A percentile compares a stretch with the other conserved stretches of the same genome.
Conservation (phyloP, 371 early-diverging fungal genomes). For the Mortierella sp. region DNA sequence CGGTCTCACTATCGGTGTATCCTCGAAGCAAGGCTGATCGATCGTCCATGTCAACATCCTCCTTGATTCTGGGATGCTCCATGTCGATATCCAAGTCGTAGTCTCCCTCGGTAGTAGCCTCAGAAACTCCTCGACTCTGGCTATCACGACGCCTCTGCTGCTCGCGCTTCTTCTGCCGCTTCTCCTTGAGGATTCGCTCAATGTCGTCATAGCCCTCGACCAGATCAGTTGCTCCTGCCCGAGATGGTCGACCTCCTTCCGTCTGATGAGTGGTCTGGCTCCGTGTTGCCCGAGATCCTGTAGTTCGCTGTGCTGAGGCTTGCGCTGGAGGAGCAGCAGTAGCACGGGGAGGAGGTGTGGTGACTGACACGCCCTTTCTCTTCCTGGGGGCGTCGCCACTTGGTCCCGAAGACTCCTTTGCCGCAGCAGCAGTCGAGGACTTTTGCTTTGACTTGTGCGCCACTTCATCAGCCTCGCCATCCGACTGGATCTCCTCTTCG, state of each 20-base stretch:
- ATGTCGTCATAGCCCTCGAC: constrained; percentile 47
- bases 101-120: constrained; percentile 17
- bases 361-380: neutral
- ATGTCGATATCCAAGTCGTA: neutral
- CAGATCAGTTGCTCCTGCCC: constrained; percentile 8
- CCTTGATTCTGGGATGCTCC: constrained; percentile 12
- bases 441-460: constrained; percentile 1
- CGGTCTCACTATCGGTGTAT: neutral
- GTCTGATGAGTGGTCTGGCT: constrained; percentile 10
- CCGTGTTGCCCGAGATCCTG: constrained; percentile 24
- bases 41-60: constrained; percentile 9
- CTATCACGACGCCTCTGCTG: constrained; percentile 21
- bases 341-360: neutral
- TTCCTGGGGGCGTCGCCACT: neutral
- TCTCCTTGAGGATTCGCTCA: constrained; percentile 41
- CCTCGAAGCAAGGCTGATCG: neutral
- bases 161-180: constrained; percentile 36
- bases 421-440: neutral
- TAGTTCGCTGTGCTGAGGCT: neutral
- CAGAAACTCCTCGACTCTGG: constrained; percentile 17
- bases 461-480: neutral
- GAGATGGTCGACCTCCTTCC: neutral
- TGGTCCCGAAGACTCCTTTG: neutral
- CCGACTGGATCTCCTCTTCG: neutral
- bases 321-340: neutral